Percentiles rank a stretch among this genome's conserved stretches.
Conservation (phyloP, 2,329 filamentous ascomycete species). For the Colletotrichum karsti region DNA sequence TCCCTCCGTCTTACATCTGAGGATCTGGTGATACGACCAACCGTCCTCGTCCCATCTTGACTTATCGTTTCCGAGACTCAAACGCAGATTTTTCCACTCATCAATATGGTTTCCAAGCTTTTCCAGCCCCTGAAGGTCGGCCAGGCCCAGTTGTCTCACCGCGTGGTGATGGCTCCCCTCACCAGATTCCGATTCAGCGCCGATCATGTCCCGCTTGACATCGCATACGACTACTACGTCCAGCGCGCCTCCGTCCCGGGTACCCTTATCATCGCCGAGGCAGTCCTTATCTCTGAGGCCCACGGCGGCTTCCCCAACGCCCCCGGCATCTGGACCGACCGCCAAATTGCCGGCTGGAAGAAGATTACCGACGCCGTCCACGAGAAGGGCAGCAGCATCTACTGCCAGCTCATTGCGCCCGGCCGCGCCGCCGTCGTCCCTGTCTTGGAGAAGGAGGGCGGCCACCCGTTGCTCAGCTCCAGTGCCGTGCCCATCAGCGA, state of each 20-base stretch:
- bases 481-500: slow-evolving; percentile 49
- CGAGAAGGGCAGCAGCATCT: slow-evolving; percentile 67
- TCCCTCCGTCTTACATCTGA: background rate
- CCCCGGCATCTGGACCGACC: slow-evolving; percentile 63
- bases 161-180: slow-evolving; percentile 34
- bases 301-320: slow-evolving; percentile 49
- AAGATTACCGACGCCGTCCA: slow-evolving; percentile 70
- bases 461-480: slow-evolving; percentile 34
- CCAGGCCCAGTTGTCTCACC: slow-evolving; percentile 32
- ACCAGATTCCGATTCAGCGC: slow-evolving; percentile 33
- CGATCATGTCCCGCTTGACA: slow-evolving; percentile 28
- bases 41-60: background rate
- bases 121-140: slow-evolving; percentile 32
- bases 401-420: slow-evolving; percentile 68
- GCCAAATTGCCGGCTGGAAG: slow-evolving; percentile 68
- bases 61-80: background rate
- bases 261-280: slow-evolving; percentile 52
- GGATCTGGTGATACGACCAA: background rate
- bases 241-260: slow-evolving; percentile 53
- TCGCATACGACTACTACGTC: slow-evolving; percentile 50
- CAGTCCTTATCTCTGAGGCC: slow-evolving; percentile 49
- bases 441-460: slow-evolving; percentile 36
- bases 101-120: slow-evolving; percentile 22
- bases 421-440: slow-evolving; percentile 60
- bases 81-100: background rate